Percentiles rank a stretch among this genome's conserved stretches.
phyloP scores from a whole-genome alignment of 495 filamentous ascomycete genomes.

The Darksidea phi region DNA sequence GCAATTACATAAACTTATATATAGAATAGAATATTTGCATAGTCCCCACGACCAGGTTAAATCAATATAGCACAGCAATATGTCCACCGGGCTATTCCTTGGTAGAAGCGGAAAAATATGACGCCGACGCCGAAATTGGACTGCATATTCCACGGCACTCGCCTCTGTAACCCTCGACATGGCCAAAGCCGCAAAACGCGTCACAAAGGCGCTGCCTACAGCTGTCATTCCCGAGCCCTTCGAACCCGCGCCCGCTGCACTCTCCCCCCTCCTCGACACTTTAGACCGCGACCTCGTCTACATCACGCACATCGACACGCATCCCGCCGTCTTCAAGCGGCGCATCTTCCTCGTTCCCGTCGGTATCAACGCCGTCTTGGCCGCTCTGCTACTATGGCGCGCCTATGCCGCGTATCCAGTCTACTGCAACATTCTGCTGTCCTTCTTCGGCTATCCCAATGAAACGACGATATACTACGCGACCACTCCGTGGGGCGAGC shows the following conservation, averaged over 20 bases:
- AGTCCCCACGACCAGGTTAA: no score
- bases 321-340: constrained; percentile 62
- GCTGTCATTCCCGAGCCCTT: constrained; percentile 58
- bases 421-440: constrained; percentile 60
- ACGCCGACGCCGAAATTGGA: no score
- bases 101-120: no score
- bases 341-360: constrained; percentile 74
- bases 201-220: constrained; percentile 12
- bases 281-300: constrained; percentile 68
- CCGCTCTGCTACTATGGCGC: constrained; percentile 59
- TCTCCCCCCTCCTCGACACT: constrained; percentile 60
- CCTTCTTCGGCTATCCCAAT: constrained; percentile 28
- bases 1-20: no score
- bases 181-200: constrained; percentile 24
- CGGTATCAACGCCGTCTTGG: constrained; percentile 64
- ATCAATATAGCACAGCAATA: no score
- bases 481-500: constrained; percentile 49
- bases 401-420: constrained; percentile 59
- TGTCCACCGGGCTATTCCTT: no score
- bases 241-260: constrained; percentile 54
- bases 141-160: neutral
- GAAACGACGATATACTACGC: constrained; percentile 40
- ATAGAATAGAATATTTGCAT: no score
- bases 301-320: constrained; percentile 73
- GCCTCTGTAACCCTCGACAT: no score